Percentiles rank a stretch among this genome's conserved stretches.
phyloP scores from a whole-genome alignment of 768 basidiomycete species.

The Gymnopilus junonius region DNA sequence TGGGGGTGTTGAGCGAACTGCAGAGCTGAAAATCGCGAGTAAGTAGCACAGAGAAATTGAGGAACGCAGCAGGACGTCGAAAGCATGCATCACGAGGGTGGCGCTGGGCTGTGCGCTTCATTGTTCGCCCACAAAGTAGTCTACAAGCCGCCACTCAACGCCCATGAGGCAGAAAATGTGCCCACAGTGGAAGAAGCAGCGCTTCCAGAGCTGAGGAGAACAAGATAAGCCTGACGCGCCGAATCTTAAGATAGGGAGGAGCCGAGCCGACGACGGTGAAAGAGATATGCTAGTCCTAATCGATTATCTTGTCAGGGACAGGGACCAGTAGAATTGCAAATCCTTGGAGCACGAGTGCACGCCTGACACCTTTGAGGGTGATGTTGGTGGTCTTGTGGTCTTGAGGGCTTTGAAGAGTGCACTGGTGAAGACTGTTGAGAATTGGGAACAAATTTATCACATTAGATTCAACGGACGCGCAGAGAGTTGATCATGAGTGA shows the following conservation, averaged over 20 bases:
- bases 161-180: neutral
- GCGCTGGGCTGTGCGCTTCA: neutral
- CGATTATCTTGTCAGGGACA: neutral
- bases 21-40: neutral
- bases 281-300: neutral
- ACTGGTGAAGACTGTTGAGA: no score
- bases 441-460: no score
- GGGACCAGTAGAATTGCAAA: neutral
- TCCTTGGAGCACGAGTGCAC: no score
- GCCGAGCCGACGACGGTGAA: neutral
- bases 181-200: neutral
- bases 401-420: no score
- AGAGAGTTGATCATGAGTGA: no score
- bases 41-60: neutral
- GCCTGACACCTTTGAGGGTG: no score
- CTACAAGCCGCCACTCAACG: neutral
- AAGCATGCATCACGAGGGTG: neutral
- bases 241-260: neutral
- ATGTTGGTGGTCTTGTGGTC: no score
- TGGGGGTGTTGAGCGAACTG: neutral
- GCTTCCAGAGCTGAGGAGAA: neutral
- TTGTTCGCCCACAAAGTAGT: neutral
- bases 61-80: neutral
- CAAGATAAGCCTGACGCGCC: neutral
- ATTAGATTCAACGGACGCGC: no score